Conservation (phyloP, 2,329 filamentous ascomycete genomes). For the Aspergillus phoenicis region DNA sequence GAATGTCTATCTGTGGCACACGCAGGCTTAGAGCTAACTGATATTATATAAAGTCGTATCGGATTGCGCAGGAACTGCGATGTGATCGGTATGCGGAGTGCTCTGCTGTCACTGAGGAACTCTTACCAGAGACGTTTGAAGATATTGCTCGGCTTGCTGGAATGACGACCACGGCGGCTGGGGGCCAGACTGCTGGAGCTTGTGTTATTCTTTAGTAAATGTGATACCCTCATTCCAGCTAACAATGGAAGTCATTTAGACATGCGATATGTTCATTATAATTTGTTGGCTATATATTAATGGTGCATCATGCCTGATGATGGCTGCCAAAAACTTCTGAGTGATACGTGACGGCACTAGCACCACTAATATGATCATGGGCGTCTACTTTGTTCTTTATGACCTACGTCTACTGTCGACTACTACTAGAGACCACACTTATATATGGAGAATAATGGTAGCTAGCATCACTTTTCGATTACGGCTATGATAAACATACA, state of each 20-base stretch:
- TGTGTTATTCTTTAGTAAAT: slow-evolving; percentile 45
- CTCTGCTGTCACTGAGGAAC: slow-evolving; percentile 62
- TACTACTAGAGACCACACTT: slow-evolving; percentile 7
- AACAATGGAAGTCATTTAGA: no score
- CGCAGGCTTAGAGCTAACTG: slow-evolving; percentile 10
- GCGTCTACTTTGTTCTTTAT: neutral
- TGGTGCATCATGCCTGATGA: no score
- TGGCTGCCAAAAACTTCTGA: no score
- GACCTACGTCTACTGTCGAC: neutral
- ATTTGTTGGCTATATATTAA: no score
- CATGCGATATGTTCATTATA: no score
- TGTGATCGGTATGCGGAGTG: slow-evolving; percentile 66
- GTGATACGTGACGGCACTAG: no score
- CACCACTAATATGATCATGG: neutral
- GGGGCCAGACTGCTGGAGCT: slow-evolving; percentile 51
- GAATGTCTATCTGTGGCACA: neutral
- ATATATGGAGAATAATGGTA: slow-evolving; percentile 26
- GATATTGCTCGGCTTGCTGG: slow-evolving; percentile 61
- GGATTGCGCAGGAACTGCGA: slow-evolving; percentile 61
- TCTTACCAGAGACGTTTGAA: slow-evolving; percentile 62
- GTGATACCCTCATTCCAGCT: slow-evolving; percentile 16
- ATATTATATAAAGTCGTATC: slow-evolving; percentile 49
- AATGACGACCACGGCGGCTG: slow-evolving; percentile 59
- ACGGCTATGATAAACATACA: slow-evolving; percentile 43
- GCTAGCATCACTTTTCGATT: slow-evolving; percentile 39